These are phyloP conservation scores for Lachancea sp. DNA, from an alignment of 805 yeast genomes.

Conservation along the genomic window DNA sequence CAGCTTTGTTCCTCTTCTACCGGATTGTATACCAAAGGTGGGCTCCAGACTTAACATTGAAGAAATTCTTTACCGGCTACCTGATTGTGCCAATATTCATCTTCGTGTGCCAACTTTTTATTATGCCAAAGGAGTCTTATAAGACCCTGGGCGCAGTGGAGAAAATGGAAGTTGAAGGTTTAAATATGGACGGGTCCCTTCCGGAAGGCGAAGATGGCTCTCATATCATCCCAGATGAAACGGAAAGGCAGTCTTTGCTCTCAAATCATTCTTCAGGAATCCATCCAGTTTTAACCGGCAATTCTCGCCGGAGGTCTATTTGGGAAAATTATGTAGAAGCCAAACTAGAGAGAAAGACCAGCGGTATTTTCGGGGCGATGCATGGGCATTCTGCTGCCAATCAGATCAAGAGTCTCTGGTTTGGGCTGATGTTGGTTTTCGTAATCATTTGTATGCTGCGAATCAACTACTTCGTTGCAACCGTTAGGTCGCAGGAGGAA, in stretches of 20 bases:
- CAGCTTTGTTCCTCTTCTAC: slow-evolving; percentile 78
- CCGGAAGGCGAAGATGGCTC: slow-evolving; percentile 35
- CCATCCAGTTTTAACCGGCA: slow-evolving; percentile 7
- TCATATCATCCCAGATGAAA: slow-evolving; percentile 42
- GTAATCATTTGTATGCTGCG: slow-evolving; percentile 87
- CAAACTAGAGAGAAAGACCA: slow-evolving; percentile 45
- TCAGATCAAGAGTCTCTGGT: slow-evolving; percentile 61
- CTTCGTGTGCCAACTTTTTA: slow-evolving; percentile 58
- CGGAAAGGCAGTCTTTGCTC: slow-evolving; percentile 32
- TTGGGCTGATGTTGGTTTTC: slow-evolving; percentile 65
- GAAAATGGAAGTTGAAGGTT: slow-evolving; percentile 63
- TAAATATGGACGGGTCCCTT: slow-evolving; percentile 61
- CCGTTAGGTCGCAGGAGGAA: slow-evolving; percentile 74
- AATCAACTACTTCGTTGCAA: slow-evolving; percentile 88
- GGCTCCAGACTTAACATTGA: slow-evolving; percentile 32
- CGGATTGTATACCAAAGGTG: slow-evolving; percentile 51
- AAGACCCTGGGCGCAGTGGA: slow-evolving; percentile 64
- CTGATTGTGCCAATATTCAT: slow-evolving; percentile 75
- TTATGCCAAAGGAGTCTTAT: slow-evolving; percentile 78
- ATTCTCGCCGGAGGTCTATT: slow-evolving; percentile 45
- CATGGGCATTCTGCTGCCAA: slow-evolving; percentile 51
- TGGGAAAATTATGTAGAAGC: slow-evolving; percentile 62
- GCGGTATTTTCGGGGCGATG: slow-evolving; percentile 69
- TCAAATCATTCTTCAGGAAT: slow-evolving; percentile 11
- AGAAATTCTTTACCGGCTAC: slow-evolving; percentile 59